phyloP scores from a whole-genome alignment of 192 early-diverging fungal genomes.

The Chytriomyces hyalinus region DNA sequence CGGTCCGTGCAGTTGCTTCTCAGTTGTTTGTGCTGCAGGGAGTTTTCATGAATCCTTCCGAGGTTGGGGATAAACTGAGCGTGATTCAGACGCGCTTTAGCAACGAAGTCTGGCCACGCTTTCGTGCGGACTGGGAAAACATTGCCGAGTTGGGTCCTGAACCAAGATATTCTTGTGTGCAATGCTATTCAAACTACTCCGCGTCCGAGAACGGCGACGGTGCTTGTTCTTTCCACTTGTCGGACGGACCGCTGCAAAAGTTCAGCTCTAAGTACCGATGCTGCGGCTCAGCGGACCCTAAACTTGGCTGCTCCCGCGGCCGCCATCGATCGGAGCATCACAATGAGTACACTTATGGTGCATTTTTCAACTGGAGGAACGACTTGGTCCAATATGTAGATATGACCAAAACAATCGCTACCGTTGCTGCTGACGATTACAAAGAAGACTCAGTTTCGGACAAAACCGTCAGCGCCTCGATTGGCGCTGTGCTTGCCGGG shows the following conservation, averaged over 20 bases:
- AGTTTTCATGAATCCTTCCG: conserved; percentile 29
- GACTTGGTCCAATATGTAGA: neutral
- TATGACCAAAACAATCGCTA: neutral
- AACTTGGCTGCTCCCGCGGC: conserved; percentile 3
- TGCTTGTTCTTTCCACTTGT: conserved; percentile 26
- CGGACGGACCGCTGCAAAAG: conserved; percentile 5
- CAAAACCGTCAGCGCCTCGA: neutral
- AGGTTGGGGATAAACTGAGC: conserved; percentile 25
- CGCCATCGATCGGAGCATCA: conserved; percentile 25
- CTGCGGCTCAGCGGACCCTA: neutral
- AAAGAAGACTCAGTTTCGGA: neutral
- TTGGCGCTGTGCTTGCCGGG: neutral
- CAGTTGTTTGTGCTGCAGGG: conserved; percentile 30
- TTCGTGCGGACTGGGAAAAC: conserved; percentile 19
- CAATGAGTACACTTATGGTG: conserved; percentile 23
- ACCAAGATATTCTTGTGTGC: conserved; percentile 19
- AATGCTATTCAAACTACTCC: conserved; percentile 3
- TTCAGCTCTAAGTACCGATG: neutral
- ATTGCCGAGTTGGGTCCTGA: conserved; percentile 12
- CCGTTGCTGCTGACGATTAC: conserved; percentile 17
- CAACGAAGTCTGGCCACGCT: conserved; percentile 5
- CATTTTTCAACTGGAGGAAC: conserved; percentile 16
- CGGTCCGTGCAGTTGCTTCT: neutral
- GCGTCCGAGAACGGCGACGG: conserved; percentile 28
- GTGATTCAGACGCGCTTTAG: conserved; percentile 7